phyloP scores from a whole-genome alignment of 805 yeast genomes.

The Kodamaea kaohsiungensis region DNA sequence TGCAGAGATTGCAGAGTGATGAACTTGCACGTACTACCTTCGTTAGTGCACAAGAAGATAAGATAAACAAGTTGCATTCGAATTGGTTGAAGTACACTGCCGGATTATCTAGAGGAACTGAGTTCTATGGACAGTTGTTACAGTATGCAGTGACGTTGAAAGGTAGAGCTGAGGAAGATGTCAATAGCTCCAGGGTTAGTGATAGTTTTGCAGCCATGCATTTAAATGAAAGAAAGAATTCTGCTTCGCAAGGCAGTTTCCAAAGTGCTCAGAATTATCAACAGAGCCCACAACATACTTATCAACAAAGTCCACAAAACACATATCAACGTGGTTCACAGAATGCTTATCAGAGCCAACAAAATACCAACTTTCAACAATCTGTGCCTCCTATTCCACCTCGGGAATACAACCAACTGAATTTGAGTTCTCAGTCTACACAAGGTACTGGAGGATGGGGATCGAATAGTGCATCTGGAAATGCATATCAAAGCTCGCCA shows the following conservation, averaged over 20 bases:
- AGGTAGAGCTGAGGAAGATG: neutral
- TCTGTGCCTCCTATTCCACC: neutral
- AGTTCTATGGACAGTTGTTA: constrained; percentile 59
- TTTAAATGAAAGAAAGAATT: neutral
- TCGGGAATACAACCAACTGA: neutral
- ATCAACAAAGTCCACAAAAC: constrained; percentile 18
- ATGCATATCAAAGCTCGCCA: neutral
- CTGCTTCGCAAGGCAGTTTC: neutral
- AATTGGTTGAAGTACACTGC: constrained; percentile 58
- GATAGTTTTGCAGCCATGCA: constrained; percentile 2
- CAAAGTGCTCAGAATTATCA: neutral
- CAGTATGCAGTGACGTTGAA: constrained; percentile 21
- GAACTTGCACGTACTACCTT: constrained; percentile 39
- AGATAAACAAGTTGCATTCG: constrained; percentile 47
- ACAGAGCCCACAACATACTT: neutral
- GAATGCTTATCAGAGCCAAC: neutral
- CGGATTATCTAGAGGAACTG: constrained; percentile 62
- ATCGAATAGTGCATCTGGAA: neutral
- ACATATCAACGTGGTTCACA: constrained; percentile 9
- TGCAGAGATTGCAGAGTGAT: constrained; percentile 44
- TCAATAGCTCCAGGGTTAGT: neutral
- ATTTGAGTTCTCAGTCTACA: neutral
- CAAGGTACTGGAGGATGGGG: neutral
- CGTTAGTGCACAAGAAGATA: constrained; percentile 30
- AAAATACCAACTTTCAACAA: neutral